phyloP scores from a whole-genome alignment of 768 basidiomycete genomes.

The Tulasnella sp. region DNA sequence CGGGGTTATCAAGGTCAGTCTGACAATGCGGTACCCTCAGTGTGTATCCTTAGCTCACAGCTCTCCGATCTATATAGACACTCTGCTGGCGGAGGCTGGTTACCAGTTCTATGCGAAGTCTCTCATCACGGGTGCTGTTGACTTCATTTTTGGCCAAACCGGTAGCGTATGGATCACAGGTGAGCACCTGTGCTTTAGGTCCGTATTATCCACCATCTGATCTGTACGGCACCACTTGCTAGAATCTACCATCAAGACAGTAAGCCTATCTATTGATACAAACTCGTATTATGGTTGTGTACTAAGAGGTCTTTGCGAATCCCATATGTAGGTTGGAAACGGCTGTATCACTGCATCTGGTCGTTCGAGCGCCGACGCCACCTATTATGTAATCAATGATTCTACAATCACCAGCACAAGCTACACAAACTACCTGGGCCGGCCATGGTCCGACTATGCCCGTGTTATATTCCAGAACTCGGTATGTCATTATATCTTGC shows the following conservation, averaged over 20 bases:
- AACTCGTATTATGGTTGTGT: neutral
- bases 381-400: constrained; percentile 6
- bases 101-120: constrained; percentile 15
- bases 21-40: too few relatives aligned
- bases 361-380: neutral
- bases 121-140: constrained; percentile 17
- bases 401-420: neutral
- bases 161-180: constrained; percentile 4
- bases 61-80: constrained; percentile 10
- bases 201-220: neutral
- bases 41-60: too few relatives aligned
- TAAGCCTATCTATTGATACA: neutral
- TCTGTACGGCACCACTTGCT: neutral
- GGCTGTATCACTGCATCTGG: constrained; percentile 2
- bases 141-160: constrained; percentile 15
- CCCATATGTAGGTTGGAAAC: neutral
- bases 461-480: constrained; percentile 27
- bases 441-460: neutral
- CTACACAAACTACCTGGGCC: neutral
- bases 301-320: neutral
- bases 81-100: constrained; percentile 14
- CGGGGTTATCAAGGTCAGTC: constrained; percentile 17
- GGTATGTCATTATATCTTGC: constrained; percentile 21
- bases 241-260: neutral
- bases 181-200: neutral